These are phyloP conservation scores for Phytophthora pseudosyringae DNA, from an alignment of 352 stramenopile species.

Conservation along the genomic window DNA sequence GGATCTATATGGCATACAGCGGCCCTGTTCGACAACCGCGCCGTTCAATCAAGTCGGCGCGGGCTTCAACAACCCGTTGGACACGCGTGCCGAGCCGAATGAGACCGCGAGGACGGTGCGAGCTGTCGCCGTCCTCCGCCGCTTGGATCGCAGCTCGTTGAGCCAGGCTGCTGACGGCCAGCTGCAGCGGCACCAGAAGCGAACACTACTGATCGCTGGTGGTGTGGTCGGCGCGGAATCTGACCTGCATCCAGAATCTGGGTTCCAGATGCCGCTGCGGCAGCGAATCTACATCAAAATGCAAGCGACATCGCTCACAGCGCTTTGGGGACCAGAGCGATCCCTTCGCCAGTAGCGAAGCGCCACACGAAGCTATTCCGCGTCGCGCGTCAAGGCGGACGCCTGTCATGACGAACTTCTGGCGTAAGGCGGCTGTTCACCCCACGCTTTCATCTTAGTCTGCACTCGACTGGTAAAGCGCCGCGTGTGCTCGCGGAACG, in stretches of 20 bases:
- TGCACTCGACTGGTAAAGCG: background rate
- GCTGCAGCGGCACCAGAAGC: background rate
- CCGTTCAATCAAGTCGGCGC: conserved; percentile 25
- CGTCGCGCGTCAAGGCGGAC: background rate
- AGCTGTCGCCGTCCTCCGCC: conserved; percentile 3
- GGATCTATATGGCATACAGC: conserved; percentile 5
- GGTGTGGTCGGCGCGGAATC: background rate
- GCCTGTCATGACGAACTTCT: conserved; percentile 3
- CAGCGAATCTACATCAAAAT: conserved; percentile 19
- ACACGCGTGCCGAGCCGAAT: conserved; percentile 8
- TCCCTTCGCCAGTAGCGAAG: background rate
- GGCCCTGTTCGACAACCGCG: background rate
- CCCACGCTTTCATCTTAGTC: conserved; percentile 3
- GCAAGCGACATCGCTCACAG: conserved; percentile 1
- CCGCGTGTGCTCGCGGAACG: background rate
- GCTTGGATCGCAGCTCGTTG: conserved; percentile 5
- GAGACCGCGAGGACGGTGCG: conserved; percentile 22
- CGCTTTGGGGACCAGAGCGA: background rate
- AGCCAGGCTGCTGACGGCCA: no score
- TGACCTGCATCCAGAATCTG: conserved; percentile 12
- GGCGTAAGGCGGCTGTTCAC: background rate
- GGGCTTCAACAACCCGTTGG: conserved; percentile 29
- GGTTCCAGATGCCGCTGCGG: background rate
- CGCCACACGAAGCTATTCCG: background rate
- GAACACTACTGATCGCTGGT: background rate